phyloP scores from a whole-genome alignment of 2,329 filamentous ascomycete species.

The Monosporascus sp. region DNA sequence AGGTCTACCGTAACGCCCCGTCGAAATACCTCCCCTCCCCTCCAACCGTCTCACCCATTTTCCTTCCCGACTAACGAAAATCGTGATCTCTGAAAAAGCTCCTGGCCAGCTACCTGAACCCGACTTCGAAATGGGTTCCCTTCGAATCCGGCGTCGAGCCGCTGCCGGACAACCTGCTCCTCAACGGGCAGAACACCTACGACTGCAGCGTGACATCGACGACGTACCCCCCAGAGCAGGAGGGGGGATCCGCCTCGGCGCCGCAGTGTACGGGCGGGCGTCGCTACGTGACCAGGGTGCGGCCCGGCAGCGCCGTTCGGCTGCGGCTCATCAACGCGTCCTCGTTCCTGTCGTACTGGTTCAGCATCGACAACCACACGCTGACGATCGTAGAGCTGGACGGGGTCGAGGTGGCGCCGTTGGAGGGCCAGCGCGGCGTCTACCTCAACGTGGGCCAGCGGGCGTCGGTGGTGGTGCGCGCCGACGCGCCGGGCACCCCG shows the following conservation, averaged over 20 bases:
- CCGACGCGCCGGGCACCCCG: slow-evolving; percentile 19
- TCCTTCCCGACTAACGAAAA: too few species aligned
- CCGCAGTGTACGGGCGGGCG: slow-evolving; percentile 25
- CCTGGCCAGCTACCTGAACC: slow-evolving; percentile 25
- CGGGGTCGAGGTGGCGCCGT: slow-evolving; percentile 32
- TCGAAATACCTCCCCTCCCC: background rate
- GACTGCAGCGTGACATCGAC: slow-evolving; percentile 27
- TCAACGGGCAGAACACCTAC: slow-evolving; percentile 34
- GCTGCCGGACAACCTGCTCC: slow-evolving; percentile 33
- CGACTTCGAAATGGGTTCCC: slow-evolving; percentile 30
- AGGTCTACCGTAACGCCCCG: too few species aligned
- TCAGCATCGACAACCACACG: slow-evolving; percentile 34
- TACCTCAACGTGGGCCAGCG: slow-evolving; percentile 36
- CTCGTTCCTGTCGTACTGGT: slow-evolving; percentile 32
- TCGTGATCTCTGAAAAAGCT: slow-evolving; percentile 10
- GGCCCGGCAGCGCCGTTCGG: slow-evolving; percentile 21
- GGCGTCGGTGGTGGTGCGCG: slow-evolving; percentile 29
- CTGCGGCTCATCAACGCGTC: slow-evolving; percentile 36
- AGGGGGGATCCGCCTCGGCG: background rate
- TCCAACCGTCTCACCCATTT: background rate
- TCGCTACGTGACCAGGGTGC: slow-evolving; percentile 27
- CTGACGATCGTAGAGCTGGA: slow-evolving; percentile 35
- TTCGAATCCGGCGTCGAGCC: slow-evolving; percentile 33
- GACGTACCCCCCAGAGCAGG: slow-evolving; percentile 17
- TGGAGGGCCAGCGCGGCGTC: slow-evolving; percentile 26